Conservation (phyloP, 345 rosid genomes). For the Eucalyptus marginata region DNA sequence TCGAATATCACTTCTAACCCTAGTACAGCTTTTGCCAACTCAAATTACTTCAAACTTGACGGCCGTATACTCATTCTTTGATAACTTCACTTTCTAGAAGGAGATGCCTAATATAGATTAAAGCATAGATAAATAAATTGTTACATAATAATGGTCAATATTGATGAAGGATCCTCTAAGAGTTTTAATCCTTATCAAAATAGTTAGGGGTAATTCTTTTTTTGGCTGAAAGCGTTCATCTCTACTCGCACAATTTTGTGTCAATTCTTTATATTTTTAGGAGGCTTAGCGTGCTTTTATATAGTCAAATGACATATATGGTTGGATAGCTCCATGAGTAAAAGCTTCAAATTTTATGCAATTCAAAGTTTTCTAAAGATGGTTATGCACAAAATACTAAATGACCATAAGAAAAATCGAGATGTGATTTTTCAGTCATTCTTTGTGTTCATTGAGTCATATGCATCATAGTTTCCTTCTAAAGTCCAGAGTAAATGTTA, state of each 20-base stretch:
- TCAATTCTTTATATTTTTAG: not conserved
- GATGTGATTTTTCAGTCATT: not conserved
- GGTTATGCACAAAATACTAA: not conserved
- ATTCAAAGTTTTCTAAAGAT: not conserved
- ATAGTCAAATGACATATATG: not conserved
- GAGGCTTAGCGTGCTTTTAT: no score
- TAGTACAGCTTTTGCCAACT: not conserved
- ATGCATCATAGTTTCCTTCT: not conserved
- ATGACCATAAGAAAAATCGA: not conserved
- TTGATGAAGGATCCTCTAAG: not conserved
- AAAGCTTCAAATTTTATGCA: not conserved
- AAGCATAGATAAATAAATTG: not conserved
- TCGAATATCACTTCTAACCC: not conserved
- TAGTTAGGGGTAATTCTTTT: not conserved
- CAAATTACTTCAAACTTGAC: not conserved
- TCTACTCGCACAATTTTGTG: not conserved
- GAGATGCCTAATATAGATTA: not conserved
- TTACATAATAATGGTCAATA: not conserved
- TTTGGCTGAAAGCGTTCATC: not conserved
- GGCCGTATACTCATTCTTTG: not conserved
- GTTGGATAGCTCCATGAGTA: not conserved
- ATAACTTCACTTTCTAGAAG: not conserved
- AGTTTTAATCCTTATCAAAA: not conserved
- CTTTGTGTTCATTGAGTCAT: not conserved
- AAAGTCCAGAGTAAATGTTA: not conserved